Conservation (phyloP, 1,284 basidiomycete species). For the Malassezia yamatoensis region DNA sequence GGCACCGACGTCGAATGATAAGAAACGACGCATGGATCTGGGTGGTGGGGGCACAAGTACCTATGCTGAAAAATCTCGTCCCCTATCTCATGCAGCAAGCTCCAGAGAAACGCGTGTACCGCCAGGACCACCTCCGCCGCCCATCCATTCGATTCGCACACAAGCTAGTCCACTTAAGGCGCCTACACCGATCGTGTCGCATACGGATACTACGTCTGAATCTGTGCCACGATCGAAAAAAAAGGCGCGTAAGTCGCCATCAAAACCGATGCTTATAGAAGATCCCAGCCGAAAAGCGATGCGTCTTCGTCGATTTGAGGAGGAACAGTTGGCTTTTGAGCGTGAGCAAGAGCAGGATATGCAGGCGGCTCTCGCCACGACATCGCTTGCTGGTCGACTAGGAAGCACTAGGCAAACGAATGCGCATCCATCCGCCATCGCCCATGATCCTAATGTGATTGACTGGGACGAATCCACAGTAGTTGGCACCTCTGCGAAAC, state of each 20-base stretch:
- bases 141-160: not conserved
- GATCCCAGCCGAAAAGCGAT: constrained; percentile 38
- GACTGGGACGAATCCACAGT: constrained; percentile 95
- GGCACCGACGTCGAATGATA: not conserved
- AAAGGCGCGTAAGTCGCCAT: constrained; percentile 51
- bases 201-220: not conserved
- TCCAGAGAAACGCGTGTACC: constrained; percentile 11
- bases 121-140: constrained; percentile 9
- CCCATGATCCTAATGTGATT: constrained; percentile 57
- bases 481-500: constrained; percentile 72
- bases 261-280: constrained; percentile 9
- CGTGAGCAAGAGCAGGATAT: constrained; percentile 25
- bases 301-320: constrained; percentile 43
- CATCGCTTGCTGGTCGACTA: constrained; percentile 25
- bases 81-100: not conserved
- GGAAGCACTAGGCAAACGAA: constrained; percentile 14
- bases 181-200: not conserved
- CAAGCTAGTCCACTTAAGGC: not conserved
- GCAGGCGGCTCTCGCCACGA: constrained; percentile 27
- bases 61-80: not conserved
- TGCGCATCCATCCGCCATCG: not conserved
- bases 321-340: constrained; percentile 32
- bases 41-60: constrained; percentile 5
- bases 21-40: constrained; percentile 17
- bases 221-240: constrained; percentile 23